A percentile compares a stretch with the other conserved stretches of the same genome.
Conservation (phyloP, 495 filamentous ascomycete genomes). For the Annulohypoxylon nitens region DNA sequence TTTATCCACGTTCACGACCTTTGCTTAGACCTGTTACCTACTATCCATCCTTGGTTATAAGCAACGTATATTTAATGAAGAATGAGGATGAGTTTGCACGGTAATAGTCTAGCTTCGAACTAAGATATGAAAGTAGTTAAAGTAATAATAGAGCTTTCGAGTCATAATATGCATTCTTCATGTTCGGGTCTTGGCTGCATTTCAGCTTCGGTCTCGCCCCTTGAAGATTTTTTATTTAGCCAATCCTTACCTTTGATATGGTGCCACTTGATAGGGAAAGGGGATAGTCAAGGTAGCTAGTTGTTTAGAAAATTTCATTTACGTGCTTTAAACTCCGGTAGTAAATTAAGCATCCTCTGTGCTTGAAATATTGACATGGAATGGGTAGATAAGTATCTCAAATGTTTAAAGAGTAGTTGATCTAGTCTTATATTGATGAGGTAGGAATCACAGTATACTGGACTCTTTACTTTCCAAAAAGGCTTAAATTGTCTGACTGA, state of each 20-base stretch:
- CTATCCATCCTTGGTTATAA: not conserved
- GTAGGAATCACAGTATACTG: not conserved
- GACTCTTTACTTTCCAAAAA: no score
- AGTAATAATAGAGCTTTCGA: not conserved
- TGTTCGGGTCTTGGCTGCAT: slow-evolving; percentile 36
- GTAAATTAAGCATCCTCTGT: not conserved
- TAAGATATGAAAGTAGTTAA: not conserved
- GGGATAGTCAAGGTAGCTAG: not conserved
- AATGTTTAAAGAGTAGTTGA: no score
- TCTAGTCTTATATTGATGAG: not conserved
- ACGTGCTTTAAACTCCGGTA: not conserved
- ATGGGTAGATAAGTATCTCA: no score
- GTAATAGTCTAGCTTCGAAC: not conserved
- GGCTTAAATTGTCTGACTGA: no score
- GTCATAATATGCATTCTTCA: not conserved
- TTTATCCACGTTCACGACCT: not conserved
- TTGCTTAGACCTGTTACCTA: not conserved
- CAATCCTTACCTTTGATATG: slow-evolving; percentile 8
- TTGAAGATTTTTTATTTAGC: slow-evolving; percentile 9
- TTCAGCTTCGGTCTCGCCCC: slow-evolving; percentile 33
- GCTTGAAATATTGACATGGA: no score
- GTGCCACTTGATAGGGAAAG: slow-evolving; percentile 6
- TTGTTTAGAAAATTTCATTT: not conserved
- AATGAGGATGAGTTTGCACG: not conserved
- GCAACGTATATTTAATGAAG: not conserved